Conservation (phyloP, 73 alveolate species). For the Blepharisma stoltei region DNA sequence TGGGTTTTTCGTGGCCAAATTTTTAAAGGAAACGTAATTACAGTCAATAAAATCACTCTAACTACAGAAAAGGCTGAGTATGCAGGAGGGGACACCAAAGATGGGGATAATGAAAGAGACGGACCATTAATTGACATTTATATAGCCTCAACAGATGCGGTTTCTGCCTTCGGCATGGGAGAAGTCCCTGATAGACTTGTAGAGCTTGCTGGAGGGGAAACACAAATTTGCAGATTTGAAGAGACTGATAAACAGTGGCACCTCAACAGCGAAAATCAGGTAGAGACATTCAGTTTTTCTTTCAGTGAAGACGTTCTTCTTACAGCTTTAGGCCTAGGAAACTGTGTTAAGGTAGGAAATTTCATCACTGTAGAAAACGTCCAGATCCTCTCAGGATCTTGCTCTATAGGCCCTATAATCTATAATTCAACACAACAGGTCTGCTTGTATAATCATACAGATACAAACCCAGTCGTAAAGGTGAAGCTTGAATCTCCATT, state of each 20-base stretch:
- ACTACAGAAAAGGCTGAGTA: neutral
- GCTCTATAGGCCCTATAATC: neutral
- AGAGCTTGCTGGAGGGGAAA: slow-evolving; percentile 11
- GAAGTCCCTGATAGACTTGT: neutral
- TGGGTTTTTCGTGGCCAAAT: neutral
- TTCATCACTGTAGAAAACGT: neutral
- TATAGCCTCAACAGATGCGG: neutral
- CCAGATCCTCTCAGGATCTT: neutral
- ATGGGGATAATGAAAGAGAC: neutral
- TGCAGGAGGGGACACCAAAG: neutral
- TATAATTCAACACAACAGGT: slow-evolving; percentile 1
- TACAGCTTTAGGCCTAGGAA: slow-evolving; percentile 22
- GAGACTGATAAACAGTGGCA: slow-evolving; percentile 9
- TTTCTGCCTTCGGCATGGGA: neutral
- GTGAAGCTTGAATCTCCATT: slow-evolving; percentile 10
- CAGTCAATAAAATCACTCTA: neutral
- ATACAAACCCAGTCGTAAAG: slow-evolving; percentile 4
- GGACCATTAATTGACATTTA: slow-evolving; percentile 18
- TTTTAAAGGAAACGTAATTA: neutral
- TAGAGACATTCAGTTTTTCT: neutral
- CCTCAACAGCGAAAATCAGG: slow-evolving; percentile 7
- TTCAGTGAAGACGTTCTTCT: slow-evolving; percentile 15
- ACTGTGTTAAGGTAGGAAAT: slow-evolving; percentile 5
- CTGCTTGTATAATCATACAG: neutral
- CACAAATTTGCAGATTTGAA: slow-evolving; percentile 8